phyloP scores from a whole-genome alignment of 2,329 filamentous ascomycete species.

The Xylariaceae sp. region DNA sequence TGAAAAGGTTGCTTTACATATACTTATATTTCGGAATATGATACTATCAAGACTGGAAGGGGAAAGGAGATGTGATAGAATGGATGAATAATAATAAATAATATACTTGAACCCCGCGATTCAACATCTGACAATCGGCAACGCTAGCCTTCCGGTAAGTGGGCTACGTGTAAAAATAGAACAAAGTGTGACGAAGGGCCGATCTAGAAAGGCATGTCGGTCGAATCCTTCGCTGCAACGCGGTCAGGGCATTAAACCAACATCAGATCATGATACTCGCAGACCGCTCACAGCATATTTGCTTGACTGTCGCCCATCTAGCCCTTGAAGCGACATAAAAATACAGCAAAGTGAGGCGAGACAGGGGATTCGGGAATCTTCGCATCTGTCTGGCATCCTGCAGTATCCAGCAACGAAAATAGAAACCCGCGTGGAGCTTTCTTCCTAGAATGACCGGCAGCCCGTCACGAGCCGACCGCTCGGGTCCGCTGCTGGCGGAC shows the following conservation, averaged over 20 bases:
- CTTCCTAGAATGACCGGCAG: too few relatives aligned
- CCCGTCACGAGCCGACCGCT: constrained; percentile 3
- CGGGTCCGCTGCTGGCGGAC: constrained; percentile 8
- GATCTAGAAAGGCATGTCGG: background rate
- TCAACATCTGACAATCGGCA: background rate
- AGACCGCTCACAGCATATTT: background rate
- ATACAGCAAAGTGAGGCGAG: background rate
- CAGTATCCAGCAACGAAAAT: constrained; percentile 11
- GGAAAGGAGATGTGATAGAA: too few relatives aligned
- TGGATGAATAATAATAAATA: too few relatives aligned
- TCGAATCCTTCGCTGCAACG: background rate
- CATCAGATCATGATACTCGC: constrained; percentile 20
- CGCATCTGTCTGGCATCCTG: background rate
- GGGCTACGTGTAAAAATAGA: constrained; percentile 6
- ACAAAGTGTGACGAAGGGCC: background rate
- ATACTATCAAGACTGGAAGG: too few relatives aligned
- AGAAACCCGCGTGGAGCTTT: constrained; percentile 8
- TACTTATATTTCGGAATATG: too few relatives aligned
- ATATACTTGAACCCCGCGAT: background rate
- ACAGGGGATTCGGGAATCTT: too few relatives aligned
- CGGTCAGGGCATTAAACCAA: background rate
- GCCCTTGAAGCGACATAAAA: background rate
- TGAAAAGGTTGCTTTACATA: too few relatives aligned
- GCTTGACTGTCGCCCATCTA: background rate
- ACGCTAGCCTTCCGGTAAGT: background rate